A percentile compares a stretch with the other conserved stretches of the same genome.
phyloP scores from a whole-genome alignment of 345 rosid genomes.

The Cardamine chenopodiifolia region DNA sequence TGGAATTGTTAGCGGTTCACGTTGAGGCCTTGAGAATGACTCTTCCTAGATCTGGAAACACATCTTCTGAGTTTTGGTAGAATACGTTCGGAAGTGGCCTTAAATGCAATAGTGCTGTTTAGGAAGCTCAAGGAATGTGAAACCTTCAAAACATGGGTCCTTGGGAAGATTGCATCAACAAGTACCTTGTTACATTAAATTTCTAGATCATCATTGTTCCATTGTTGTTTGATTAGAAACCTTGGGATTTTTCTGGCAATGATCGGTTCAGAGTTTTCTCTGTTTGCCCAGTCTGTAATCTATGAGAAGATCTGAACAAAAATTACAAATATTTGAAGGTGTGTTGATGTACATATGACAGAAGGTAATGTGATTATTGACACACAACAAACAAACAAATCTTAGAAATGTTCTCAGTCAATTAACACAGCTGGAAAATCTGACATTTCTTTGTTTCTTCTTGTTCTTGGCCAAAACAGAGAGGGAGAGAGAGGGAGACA shows the following conservation, averaged over 20 bases:
- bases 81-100: background rate
- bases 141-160: background rate
- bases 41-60: background rate
- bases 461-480: constrained; percentile 29
- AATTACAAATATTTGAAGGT: constrained; percentile 14
- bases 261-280: background rate
- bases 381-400: constrained; percentile 43
- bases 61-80: background rate
- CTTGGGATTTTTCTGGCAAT: background rate
- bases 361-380: constrained; percentile 31
- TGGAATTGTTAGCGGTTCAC: no score
- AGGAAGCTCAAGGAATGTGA: background rate
- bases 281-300: background rate
- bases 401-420: constrained; percentile 20
- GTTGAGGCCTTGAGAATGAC: background rate
- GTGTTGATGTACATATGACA: constrained; percentile 25
- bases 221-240: background rate
- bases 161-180: background rate
- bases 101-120: background rate
- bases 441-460: constrained; percentile 37
- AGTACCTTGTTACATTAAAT: constrained; percentile 1
- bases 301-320: background rate
- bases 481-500: constrained; percentile 11
- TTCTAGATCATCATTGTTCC: constrained; percentile 27
- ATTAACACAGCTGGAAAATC: constrained; percentile 33